Base-by-base conservation (phyloP, 2,329 filamentous ascomycete genomes). In the Talaromyces albobiverticillius region DNA sequence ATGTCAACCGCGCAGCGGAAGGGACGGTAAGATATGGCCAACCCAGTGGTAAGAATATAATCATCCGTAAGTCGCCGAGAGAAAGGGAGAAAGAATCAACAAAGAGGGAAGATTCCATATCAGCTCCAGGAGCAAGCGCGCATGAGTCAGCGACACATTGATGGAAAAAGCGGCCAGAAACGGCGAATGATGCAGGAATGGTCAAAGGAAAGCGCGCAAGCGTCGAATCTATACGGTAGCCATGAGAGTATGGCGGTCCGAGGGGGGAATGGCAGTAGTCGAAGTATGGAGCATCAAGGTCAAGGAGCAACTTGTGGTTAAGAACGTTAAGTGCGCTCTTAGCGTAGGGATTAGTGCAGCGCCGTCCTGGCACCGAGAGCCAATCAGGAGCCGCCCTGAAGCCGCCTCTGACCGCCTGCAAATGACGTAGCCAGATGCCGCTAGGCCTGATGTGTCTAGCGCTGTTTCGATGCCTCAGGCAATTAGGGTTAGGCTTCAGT, bases 41-140 rank as follows among this genome's bases (percentile, higher is more conserved):
- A 16, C 16, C 16, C 29, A 38, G 16, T 25, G 11, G 40, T 46
- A 38, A 29, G 20, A 40, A 46, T 45, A 32, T 4, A 29, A 23
- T 46, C 29, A 38, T 38, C 34, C 41, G 40, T 29, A 38, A 46
- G 25, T 38, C 40, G 41, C 40, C 13, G 42, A 51, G 26, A 48
- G 7, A 36, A 48, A 34, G 16, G 42, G 31, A 42, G n/a, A 29
- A 40, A 32, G 18, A 23, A 16, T 26, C 18, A 48, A 18, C 38
- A 36, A 34, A 45, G 14, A 55, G 25, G 47, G 14, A 51, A 32
- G 16, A 41, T 55, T 50, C 48, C 53, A 55, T 55, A 46, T 51
- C 53, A 51, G 48, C 48, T 45, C 31, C 11, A 32, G 40, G 23
- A 9, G 2, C 22, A 29, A 54, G n/a, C 32, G 13, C 32, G 32